Percentiles rank a stretch among this genome's conserved stretches.
Evolutionary conservation across 2,329 filamentous ascomycete genomes (phyloP).

Genomic region (Ustulina deusta): DNA sequence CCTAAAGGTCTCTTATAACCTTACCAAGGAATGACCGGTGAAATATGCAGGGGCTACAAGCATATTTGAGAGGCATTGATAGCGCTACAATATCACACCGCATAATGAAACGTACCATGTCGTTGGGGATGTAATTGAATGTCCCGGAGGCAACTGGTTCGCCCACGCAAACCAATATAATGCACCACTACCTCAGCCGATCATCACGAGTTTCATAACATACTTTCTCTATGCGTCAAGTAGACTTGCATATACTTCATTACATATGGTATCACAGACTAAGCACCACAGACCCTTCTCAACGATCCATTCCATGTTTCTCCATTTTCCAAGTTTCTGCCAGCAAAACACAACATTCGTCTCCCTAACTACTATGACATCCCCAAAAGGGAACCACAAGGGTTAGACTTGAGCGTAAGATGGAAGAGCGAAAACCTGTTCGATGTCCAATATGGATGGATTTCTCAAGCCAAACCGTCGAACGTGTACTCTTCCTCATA

Average conservation of each 20-base stretch:
- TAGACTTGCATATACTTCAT: background rate
- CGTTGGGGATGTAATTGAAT: background rate
- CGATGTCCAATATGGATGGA: background rate
- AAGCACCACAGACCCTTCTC: background rate
- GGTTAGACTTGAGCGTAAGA: background rate
- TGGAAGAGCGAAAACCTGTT: background rate
- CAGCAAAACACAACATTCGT: background rate
- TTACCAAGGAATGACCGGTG: background rate
- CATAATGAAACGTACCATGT: slow-evolving; percentile 3
- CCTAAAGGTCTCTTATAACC: background rate
- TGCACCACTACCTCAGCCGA: background rate
- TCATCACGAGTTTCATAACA: background rate
- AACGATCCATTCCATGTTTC: background rate
- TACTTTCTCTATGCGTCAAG: background rate
- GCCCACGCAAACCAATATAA: slow-evolving; percentile 9
- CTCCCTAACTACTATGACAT: background rate
- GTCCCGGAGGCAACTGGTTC: background rate
- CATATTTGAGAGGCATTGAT: background rate
- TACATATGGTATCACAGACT: background rate
- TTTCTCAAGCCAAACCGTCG: background rate
- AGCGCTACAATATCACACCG: background rate
- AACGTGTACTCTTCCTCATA: background rate
- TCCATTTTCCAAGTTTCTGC: background rate
- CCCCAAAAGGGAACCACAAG: background rate
- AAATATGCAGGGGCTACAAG: slow-evolving; percentile 16